Base-by-base conservation (phyloP, 2,329 filamentous ascomycete genomes). In the Aureobasidium sp. region DNA sequence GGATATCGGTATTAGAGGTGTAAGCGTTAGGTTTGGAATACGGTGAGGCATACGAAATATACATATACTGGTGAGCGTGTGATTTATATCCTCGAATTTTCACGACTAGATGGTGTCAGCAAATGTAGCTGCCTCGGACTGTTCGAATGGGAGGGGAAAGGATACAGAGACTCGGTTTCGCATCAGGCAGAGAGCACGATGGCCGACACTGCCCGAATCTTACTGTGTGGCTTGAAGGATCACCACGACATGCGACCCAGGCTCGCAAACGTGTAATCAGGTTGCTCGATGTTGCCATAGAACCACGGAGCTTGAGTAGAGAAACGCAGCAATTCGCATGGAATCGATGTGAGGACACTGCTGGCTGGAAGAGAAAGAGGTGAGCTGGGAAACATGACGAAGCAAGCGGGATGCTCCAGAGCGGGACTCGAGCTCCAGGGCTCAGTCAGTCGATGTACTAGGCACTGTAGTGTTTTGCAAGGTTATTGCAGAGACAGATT, bases 161-260 rank as follows among this genome's bases (percentile, higher is more conserved):
- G 1, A 14, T 14, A 0, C 12, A 25, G 20, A 5, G 25, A 25
- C 14, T n/a, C 48, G 15, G 17, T 31, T 3, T 29, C 25, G 37
- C 17, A 17, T 6, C 14, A 20, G 11, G 25, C 34, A 25, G 36
- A 42, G 17, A 55, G 1, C 2, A n/a, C 15, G 15, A 12, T 22
- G 20, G 31, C 34, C 17, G n/a, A 34, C 31, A 52, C 20, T 39
- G 49, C 31, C 34, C 20, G 17, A 44, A 12, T 39, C 51, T 29
- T 41, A 41, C 27, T 56, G 52, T 56, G 52, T 58, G 55, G 55
- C 55, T 47, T 58, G 55, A 47, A 58, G 55, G 55, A 58, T 42
- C 12, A 39, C 12, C 12, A 22, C 41, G 7, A 14, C 41, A 42
- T n/a, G n/a, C n/a, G n/a, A n/a, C n/a, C n/a, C n/a, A n/a, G n/a